phyloP scores from a whole-genome alignment of 1,139 yeast genomes.

The Scheffersomyces quercinus region DNA sequence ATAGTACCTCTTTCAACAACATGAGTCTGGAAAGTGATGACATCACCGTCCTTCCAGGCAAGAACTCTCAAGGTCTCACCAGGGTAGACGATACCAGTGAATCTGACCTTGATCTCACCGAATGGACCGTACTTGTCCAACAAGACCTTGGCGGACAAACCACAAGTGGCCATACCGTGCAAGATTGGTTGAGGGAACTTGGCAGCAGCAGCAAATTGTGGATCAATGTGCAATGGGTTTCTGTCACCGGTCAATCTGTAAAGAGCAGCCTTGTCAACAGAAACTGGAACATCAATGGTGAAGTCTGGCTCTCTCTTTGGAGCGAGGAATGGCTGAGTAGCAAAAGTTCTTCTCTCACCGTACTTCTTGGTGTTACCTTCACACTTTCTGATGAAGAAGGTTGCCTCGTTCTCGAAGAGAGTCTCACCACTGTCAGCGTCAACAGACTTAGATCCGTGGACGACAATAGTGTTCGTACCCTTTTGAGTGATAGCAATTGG shows the following conservation, averaged over 20 bases:
- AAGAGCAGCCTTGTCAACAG: conserved; percentile 78
- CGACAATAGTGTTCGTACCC: conserved; percentile 84
- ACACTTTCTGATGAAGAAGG: conserved; percentile 85
- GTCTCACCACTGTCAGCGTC: conserved; percentile 71
- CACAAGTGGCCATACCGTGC: conserved; percentile 90
- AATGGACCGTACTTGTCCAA: conserved; percentile 80
- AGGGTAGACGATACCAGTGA: conserved; percentile 93
- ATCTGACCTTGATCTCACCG: conserved; percentile 86
- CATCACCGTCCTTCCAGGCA: conserved; percentile 79
- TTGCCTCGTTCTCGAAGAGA: conserved; percentile 78
- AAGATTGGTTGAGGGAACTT: conserved; percentile 84
- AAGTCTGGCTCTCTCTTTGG: conserved; percentile 73
- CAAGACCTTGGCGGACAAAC: conserved; percentile 75
- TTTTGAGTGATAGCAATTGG: conserved; percentile 82
- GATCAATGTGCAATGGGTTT: conserved; percentile 95
- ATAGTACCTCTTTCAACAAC: conserved; percentile 76
- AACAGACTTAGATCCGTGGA: conserved; percentile 70
- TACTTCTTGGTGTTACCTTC: conserved; percentile 59
- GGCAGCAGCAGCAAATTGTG: conserved; percentile 85
- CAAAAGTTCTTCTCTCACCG: conserved; percentile 54
- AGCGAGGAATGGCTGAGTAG: conserved; percentile 64
- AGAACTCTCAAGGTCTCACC: conserved; percentile 83
- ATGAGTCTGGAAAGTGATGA: conserved; percentile 79
- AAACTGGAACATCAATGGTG: conserved; percentile 58
- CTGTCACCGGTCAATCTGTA: conserved; percentile 93